Evolutionary conservation across 257 asterid species (phyloP).

Genomic region (Ehretia macrophylla): DNA sequence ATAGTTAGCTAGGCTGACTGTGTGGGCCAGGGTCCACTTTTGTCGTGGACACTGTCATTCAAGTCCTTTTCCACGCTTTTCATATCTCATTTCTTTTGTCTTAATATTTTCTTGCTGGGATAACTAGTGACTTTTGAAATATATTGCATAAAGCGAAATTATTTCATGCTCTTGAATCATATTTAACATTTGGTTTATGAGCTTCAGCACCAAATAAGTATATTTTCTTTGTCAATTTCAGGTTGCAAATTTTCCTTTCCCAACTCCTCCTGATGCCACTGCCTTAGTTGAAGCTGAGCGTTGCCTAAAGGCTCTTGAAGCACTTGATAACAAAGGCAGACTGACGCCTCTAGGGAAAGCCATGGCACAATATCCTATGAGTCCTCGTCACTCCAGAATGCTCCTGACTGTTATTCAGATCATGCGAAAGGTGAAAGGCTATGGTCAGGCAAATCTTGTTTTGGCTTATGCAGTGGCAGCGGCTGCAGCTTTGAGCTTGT

Average conservation of each 20-base stretch:
- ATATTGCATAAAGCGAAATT: too few relatives aligned
- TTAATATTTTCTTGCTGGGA: too few relatives aligned
- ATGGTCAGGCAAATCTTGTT: constrained; percentile 53
- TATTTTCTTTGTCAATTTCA: constrained; percentile 28
- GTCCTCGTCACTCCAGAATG: constrained; percentile 98
- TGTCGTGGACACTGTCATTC: too few relatives aligned
- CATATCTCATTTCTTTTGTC: background rate
- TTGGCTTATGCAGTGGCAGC: constrained; percentile 82
- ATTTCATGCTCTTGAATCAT: constrained; percentile 1
- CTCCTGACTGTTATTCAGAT: constrained; percentile 87
- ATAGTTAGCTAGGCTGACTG: too few relatives aligned
- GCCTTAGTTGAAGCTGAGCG: constrained; percentile 83
- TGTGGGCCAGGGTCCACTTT: too few relatives aligned
- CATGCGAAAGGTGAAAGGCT: constrained; percentile 39
- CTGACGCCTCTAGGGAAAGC: constrained; percentile 82
- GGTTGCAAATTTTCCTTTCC: constrained; percentile 93
- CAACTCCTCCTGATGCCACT: constrained; percentile 74
- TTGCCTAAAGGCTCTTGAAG: constrained; percentile 83
- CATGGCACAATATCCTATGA: constrained; percentile 94
- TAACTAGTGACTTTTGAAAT: too few relatives aligned
- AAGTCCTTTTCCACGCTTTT: too few relatives aligned
- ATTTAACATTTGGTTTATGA: background rate
- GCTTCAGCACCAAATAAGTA: background rate
- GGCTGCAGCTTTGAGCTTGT: constrained; percentile 84
- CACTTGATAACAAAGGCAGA: constrained; percentile 71